Evolutionary conservation across 768 basidiomycete genomes (phyloP).

Genomic region (Kwoniella heveanensis): DNA sequence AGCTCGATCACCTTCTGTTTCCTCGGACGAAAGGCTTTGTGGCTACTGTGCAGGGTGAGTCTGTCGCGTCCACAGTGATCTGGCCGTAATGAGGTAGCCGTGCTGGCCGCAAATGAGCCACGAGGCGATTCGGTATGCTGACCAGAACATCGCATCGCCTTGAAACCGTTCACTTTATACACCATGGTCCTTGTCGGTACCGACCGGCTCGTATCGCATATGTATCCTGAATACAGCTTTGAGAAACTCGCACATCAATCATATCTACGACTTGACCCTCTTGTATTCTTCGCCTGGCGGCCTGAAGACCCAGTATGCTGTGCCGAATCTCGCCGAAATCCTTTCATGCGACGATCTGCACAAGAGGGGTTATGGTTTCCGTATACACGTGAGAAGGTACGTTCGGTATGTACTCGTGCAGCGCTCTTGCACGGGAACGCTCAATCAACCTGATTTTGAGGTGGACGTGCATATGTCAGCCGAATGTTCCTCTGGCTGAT

Average conservation of each 20-base stretch:
- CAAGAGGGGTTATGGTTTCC: slow-evolving; percentile 32
- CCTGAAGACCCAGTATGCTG: slow-evolving; percentile 2
- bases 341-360: slow-evolving; percentile 28
- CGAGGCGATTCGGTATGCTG: no score
- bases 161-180: no score
- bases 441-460: no score
- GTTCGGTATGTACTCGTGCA: no score
- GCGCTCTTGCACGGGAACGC: no score
- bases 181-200: no score
- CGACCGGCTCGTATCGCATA: neutral
- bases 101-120: no score
- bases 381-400: slow-evolving; percentile 35
- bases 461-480: no score
- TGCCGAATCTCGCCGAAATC: slow-evolving; percentile 30
- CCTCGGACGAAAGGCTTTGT: slow-evolving; percentile 44
- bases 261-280: slow-evolving; percentile 44
- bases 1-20: slow-evolving; percentile 33
- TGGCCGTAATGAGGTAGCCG: no score
- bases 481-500: no score
- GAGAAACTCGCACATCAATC: slow-evolving; percentile 35
- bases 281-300: slow-evolving; percentile 28
- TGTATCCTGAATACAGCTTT: slow-evolving; percentile 22
- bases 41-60: slow-evolving; percentile 35
- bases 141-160: no score
- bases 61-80: neutral